A percentile compares a stretch with the other conserved stretches of the same genome.
phyloP scores from a whole-genome alignment of 208 protist species.

The Entamoeba invadens region DNA sequence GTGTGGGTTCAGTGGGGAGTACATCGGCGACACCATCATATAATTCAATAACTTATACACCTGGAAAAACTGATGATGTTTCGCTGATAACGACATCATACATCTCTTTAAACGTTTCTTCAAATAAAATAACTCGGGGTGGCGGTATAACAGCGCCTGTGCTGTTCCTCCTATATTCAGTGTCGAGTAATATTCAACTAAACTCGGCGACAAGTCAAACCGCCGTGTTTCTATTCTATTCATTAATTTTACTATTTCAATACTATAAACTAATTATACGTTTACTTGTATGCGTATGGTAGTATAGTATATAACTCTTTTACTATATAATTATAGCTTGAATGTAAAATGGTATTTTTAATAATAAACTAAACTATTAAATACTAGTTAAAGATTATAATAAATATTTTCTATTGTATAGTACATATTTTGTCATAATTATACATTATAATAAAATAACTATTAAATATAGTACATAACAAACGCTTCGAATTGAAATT shows the following conservation, averaged over 20 bases:
- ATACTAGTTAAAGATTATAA: no score
- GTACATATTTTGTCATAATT: no score
- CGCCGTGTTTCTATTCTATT: background rate
- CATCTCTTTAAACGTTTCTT: background rate
- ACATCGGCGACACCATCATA: background rate
- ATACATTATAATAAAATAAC: no score
- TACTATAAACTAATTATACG: no score
- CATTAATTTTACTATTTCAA: no score
- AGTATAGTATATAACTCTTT: no score
- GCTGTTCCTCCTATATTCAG: background rate
- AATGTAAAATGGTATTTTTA: no score
- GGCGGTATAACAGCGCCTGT: background rate
- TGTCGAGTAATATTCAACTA: background rate
- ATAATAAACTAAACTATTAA: no score
- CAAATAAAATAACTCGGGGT: background rate
- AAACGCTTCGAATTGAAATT: background rate
- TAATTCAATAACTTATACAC: background rate
- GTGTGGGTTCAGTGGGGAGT: background rate
- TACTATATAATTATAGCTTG: no score
- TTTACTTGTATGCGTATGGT: no score
- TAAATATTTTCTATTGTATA: no score
- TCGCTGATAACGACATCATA: background rate
- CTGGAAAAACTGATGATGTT: background rate
- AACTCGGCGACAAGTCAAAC: background rate
- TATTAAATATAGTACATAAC: no score